Evolutionary conservation across 169 alveolate genomes (phyloP).

Genomic region (Babesia gibsoni): DNA sequence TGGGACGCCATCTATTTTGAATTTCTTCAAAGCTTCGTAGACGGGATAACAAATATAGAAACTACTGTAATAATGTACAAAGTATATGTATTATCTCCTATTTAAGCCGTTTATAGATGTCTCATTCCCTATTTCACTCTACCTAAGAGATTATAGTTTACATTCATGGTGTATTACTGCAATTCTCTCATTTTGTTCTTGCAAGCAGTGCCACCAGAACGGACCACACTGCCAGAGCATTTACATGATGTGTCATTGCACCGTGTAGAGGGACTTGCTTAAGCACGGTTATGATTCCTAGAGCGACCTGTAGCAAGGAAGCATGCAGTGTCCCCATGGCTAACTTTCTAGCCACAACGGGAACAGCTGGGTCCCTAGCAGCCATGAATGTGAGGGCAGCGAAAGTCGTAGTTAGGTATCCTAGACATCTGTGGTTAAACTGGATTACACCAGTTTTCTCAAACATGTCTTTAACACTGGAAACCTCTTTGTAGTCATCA

Average conservation of each 20-base stretch:
- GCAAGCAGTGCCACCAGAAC: slow-evolving; percentile 58
- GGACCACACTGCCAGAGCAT: slow-evolving; percentile 70
- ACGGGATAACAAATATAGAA: no score
- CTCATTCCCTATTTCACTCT: no score
- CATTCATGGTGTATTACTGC: background rate
- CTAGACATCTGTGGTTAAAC: slow-evolving; percentile 82
- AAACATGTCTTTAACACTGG: slow-evolving; percentile 54
- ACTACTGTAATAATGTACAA: no score
- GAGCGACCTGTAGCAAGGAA: slow-evolving; percentile 64
- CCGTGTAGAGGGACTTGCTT: slow-evolving; percentile 73
- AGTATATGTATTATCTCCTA: no score
- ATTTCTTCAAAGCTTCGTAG: slow-evolving; percentile 5
- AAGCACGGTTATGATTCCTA: slow-evolving; percentile 66
- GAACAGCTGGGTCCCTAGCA: slow-evolving; percentile 43
- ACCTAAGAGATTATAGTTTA: background rate
- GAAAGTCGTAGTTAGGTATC: slow-evolving; percentile 62
- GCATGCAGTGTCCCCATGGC: slow-evolving; percentile 69
- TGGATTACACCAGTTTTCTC: slow-evolving; percentile 82
- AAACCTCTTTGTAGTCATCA: slow-evolving; percentile 61
- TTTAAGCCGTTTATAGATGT: no score
- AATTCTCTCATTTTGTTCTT: background rate
- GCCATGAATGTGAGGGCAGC: slow-evolving; percentile 29
- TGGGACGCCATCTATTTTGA: slow-evolving; percentile 1
- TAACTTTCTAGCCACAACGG: slow-evolving; percentile 22
- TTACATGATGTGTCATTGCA: slow-evolving; percentile 73